Evolutionary conservation across 208 protist genomes (phyloP).

Genomic region (Porcisia hertigi): DNA sequence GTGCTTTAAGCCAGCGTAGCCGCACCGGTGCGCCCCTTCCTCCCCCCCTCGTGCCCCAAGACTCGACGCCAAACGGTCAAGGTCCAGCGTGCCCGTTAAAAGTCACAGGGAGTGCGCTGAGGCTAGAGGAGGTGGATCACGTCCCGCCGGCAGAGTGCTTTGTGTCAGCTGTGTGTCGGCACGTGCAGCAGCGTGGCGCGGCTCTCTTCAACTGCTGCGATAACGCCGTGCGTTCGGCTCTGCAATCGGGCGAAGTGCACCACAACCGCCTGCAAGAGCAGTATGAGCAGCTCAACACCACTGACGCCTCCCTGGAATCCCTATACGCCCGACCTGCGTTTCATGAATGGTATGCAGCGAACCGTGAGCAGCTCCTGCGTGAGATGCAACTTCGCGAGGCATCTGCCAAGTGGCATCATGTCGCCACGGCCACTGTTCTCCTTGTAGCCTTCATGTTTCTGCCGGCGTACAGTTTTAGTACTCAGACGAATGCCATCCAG

Average conservation of each 20-base stretch:
- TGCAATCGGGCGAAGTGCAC: constrained; percentile 26
- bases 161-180: constrained; percentile 15
- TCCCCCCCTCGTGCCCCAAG: background rate
- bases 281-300: constrained; percentile 41
- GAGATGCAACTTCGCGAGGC: constrained; percentile 42
- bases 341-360: constrained; percentile 50
- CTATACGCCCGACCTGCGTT: constrained; percentile 61
- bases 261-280: constrained; percentile 20
- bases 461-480: constrained; percentile 66
- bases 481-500: constrained; percentile 28
- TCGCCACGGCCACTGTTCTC: constrained; percentile 38
- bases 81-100: constrained; percentile 8
- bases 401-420: constrained; percentile 34
- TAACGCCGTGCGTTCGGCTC: constrained; percentile 6
- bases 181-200: constrained; percentile 12
- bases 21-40: background rate
- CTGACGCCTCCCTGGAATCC: constrained; percentile 37
- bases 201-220: constrained; percentile 4
- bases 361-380: constrained; percentile 48
- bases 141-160: constrained; percentile 15
- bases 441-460: constrained; percentile 43
- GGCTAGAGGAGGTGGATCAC: background rate
- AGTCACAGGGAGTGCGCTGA: constrained; percentile 12
- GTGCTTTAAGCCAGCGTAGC: background rate
- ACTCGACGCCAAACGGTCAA: background rate